These are phyloP conservation scores for Paraleonurus japonicus DNA, from an alignment of 257 asterid genomes.

Conservation along the genomic window DNA sequence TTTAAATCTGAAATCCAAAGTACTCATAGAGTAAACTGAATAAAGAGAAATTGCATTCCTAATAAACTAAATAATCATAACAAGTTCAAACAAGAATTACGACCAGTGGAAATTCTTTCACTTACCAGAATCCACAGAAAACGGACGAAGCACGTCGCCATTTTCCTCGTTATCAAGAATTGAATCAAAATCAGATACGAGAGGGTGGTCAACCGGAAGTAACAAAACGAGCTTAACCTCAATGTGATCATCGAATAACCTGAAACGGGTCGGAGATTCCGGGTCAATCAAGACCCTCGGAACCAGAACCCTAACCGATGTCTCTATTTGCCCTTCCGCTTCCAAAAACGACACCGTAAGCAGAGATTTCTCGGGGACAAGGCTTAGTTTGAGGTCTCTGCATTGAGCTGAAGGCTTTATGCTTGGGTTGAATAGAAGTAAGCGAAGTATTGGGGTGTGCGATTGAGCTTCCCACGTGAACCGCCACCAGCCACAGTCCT, in stretches of 20 bases:
- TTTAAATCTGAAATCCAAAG: constrained; percentile 49
- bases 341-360: constrained; percentile 48
- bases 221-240: constrained; percentile 74
- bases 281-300: constrained; percentile 73
- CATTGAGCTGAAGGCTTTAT: constrained; percentile 47
- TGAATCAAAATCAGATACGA: constrained; percentile 58
- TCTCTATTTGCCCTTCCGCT: constrained; percentile 31
- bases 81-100: background rate
- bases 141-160: constrained; percentile 35
- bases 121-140: constrained; percentile 62
- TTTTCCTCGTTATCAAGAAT: constrained; percentile 23
- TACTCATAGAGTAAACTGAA: background rate
- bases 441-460: constrained; percentile 53
- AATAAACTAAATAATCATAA: background rate
- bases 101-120: background rate
- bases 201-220: constrained; percentile 86
- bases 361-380: constrained; percentile 42
- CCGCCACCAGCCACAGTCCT: constrained; percentile 43
- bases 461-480: constrained; percentile 76
- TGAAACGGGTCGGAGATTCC: constrained; percentile 54
- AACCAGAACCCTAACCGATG: constrained; percentile 47
- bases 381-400: constrained; percentile 42
- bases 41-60: background rate
- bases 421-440: constrained; percentile 44
- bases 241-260: constrained; percentile 63